Evolutionary conservation across 2,329 filamentous ascomycete species (phyloP).

Genomic region (Fusarium temperatum): DNA sequence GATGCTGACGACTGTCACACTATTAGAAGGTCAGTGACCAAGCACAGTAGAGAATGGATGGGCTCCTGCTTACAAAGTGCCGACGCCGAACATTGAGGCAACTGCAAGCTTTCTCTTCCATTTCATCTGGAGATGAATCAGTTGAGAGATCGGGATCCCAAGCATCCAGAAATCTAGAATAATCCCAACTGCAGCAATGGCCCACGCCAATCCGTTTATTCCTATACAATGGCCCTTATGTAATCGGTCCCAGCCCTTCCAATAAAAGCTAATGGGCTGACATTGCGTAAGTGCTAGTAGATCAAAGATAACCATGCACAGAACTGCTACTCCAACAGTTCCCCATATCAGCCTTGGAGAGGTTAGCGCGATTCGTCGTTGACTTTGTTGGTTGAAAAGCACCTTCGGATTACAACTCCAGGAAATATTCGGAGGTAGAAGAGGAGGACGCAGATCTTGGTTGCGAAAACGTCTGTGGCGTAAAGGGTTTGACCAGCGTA

Average conservation of each 20-base stretch:
- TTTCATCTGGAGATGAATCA: not conserved
- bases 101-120: conserved; percentile 15
- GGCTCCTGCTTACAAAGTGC: not conserved
- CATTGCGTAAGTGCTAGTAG: conserved; percentile 2
- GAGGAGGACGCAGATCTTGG: conserved; percentile 20
- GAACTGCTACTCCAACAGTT: not conserved
- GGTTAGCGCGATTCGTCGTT: rapidly evolving
- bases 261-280: conserved; percentile 10
- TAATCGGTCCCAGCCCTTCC: conserved; percentile 1
- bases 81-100: not conserved
- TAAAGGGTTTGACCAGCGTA: conserved; percentile 17
- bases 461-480: conserved; percentile 7
- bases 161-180: conserved; percentile 5
- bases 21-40: not conserved
- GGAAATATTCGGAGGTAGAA: conserved; percentile 29
- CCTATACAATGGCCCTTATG: conserved; percentile 10
- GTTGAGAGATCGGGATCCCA: not conserved
- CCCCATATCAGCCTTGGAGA: conserved; percentile 8
- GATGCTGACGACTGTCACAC: conserved; percentile 11
- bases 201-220: conserved; percentile 8
- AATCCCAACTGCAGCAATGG: not conserved
- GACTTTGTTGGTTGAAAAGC: too few relatives aligned
- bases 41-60: rapidly evolving
- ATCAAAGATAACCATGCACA: conserved; percentile 2
- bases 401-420: not conserved